Percentiles rank a stretch among this genome's conserved stretches.
Evolutionary conservation across 306 rosid species (phyloP).

Genomic region (Castanea mollissima): DNA sequence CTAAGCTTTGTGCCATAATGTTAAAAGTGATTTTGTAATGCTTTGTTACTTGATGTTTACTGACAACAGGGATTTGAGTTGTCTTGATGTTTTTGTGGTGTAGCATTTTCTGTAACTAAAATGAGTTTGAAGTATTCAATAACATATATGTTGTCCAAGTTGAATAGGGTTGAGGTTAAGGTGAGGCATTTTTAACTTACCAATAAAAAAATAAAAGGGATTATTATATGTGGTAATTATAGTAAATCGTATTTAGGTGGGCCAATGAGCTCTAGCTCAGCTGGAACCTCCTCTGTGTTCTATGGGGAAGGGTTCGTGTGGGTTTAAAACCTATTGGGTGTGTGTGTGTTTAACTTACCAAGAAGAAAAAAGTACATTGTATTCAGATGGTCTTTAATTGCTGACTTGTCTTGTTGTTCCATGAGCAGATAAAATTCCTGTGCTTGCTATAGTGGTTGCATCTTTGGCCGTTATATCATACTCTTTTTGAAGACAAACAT

Average conservation of each 20-base stretch:
- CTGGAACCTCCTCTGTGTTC: too few species aligned
- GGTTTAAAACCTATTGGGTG: too few species aligned
- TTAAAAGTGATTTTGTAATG: background rate
- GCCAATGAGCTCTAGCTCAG: too few species aligned
- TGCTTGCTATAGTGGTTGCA: background rate
- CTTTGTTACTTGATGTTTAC: background rate
- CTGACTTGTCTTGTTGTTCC: background rate
- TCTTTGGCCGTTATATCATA: background rate
- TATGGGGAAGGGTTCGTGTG: too few species aligned
- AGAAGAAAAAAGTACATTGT: background rate
- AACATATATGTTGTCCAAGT: background rate
- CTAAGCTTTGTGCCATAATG: background rate
- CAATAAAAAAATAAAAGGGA: too few species aligned
- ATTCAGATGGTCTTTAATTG: background rate
- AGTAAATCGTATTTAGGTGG: too few species aligned
- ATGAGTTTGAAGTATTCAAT: background rate
- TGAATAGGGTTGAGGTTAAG: too few species aligned
- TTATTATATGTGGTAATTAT: too few species aligned
- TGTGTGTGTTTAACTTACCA: too few species aligned
- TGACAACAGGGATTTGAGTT: background rate
- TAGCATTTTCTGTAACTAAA: background rate
- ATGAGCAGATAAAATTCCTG: constrained; percentile 9
- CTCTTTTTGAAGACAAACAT: constrained; percentile 26
- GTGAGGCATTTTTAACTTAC: too few species aligned
- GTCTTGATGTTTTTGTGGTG: background rate